These are phyloP conservation scores for Coprinopsis cinerea DNA, from an alignment of 768 basidiomycete genomes.

Conservation along the genomic window DNA sequence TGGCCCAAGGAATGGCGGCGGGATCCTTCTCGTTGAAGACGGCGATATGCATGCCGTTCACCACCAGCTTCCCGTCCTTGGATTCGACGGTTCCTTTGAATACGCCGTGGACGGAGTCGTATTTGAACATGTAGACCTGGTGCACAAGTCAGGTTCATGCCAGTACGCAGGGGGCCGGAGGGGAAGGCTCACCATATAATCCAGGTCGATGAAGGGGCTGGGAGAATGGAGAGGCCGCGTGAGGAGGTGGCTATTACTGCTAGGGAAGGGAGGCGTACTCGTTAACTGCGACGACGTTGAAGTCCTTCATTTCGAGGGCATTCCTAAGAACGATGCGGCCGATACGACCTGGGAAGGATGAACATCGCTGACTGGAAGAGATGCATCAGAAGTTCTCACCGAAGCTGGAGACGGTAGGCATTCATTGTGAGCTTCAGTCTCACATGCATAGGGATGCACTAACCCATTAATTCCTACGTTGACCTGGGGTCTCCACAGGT, in stretches of 20 bases:
- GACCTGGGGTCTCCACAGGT: too few relatives aligned
- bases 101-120: conserved; percentile 87
- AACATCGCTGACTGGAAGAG: conserved; percentile 1
- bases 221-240: conserved; percentile 2
- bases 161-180: not conserved
- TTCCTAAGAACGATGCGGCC: conserved; percentile 98
- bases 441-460: conserved; percentile 6
- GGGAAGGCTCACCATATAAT: conserved; percentile 78
- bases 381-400: conserved; percentile 42
- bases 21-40: conserved; percentile 88
- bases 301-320: conserved; percentile 67
- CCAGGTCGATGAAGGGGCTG: conserved; percentile 95
- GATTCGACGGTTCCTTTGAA: conserved; percentile 80
- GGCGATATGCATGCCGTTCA: conserved; percentile 71
- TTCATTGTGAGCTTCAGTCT: not conserved
- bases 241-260: not conserved
- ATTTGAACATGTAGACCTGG: conserved; percentile 99
- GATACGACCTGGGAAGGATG: conserved; percentile 73
- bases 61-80: conserved; percentile 85
- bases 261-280: conserved; percentile 50
- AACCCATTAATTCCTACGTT: conserved; percentile 98
- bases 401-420: conserved; percentile 53
- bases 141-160: not conserved
- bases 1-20: conserved; percentile 75
- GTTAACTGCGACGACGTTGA: conserved; percentile 92